A percentile compares a stretch with the other conserved stretches of the same genome.
Conservation (phyloP, 345 rosid genomes). For the Euphorbia peplus region DNA sequence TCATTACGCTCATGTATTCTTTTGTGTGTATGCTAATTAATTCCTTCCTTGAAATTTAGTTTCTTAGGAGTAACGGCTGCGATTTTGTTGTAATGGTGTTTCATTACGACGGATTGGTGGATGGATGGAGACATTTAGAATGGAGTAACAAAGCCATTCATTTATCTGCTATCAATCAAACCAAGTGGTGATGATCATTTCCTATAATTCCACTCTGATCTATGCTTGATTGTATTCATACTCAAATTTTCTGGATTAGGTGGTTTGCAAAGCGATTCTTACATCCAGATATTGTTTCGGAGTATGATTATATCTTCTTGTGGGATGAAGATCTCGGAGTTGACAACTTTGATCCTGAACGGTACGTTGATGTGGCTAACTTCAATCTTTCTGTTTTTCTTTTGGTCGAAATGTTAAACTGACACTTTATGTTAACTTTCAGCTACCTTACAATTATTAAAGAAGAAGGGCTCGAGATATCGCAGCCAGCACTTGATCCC, state of each 20-base stretch:
- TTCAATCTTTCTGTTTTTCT: neutral
- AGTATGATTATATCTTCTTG: slow-evolving; percentile 49
- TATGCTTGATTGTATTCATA: neutral
- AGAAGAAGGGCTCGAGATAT: slow-evolving; percentile 79
- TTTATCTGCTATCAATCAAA: slow-evolving; percentile 65
- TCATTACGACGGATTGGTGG: slow-evolving; percentile 72
- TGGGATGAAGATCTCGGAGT: slow-evolving; percentile 74
- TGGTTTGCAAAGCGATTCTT: slow-evolving; percentile 91
- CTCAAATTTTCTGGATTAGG: slow-evolving; percentile 33
- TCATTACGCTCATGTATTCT: neutral
- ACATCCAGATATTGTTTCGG: slow-evolving; percentile 54
- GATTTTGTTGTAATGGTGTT: slow-evolving; percentile 70
- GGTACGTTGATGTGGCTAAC: slow-evolving; percentile 21
- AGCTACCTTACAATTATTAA: slow-evolving; percentile 63
- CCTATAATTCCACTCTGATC: neutral
- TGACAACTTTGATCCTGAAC: slow-evolving; percentile 39
- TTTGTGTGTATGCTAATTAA: neutral
- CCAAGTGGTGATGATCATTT: slow-evolving; percentile 56
- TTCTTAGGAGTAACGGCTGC: slow-evolving; percentile 39
- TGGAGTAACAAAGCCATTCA: slow-evolving; percentile 69
- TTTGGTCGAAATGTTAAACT: neutral
- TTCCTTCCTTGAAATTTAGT: slow-evolving; percentile 37
- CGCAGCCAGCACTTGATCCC: slow-evolving; percentile 82
- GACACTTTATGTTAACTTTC: slow-evolving; percentile 9
- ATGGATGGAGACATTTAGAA: slow-evolving; percentile 62